These are phyloP conservation scores for Penicillium sp. DNA, from an alignment of 2,329 filamentous ascomycete genomes.

Conservation along the genomic window DNA sequence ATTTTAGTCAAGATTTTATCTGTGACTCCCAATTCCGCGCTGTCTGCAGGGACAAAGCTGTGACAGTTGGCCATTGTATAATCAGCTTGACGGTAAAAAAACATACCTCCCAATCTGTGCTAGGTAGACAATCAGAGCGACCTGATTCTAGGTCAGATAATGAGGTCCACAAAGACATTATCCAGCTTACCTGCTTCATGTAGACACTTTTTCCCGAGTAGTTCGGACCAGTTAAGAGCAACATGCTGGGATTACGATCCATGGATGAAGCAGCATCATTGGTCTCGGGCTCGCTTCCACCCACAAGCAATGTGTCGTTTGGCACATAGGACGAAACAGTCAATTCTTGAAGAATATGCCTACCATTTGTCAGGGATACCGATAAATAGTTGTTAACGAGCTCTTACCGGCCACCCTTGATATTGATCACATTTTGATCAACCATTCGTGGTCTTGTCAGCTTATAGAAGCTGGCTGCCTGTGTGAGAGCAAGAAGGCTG, in stretches of 20 bases:
- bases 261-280: neutral
- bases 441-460: constrained; percentile 70
- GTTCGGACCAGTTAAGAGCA: constrained; percentile 88
- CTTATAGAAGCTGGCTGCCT: constrained; percentile 71
- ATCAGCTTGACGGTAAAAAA: neutral
- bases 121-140: constrained; percentile 85
- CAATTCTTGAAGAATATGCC: constrained; percentile 81
- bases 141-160: constrained; percentile 33
- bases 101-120: constrained; percentile 72
- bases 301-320: constrained; percentile 71
- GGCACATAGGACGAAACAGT: constrained; percentile 76
- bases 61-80: neutral
- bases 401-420: constrained; percentile 67
- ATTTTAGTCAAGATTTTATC: constrained; percentile 91
- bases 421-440: constrained; percentile 65
- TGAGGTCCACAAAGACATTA: neutral
- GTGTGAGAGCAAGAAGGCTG: constrained; percentile 74
- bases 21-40: constrained; percentile 76
- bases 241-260: constrained; percentile 58
- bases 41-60: constrained; percentile 80
- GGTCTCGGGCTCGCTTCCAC: constrained; percentile 45
- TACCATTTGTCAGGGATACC: constrained; percentile 26
- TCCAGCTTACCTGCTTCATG: constrained; percentile 67
- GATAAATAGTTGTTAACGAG: neutral
- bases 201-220: constrained; percentile 97